phyloP scores from a whole-genome alignment of 805 yeast species.

The Brettanomyces anomalus region DNA sequence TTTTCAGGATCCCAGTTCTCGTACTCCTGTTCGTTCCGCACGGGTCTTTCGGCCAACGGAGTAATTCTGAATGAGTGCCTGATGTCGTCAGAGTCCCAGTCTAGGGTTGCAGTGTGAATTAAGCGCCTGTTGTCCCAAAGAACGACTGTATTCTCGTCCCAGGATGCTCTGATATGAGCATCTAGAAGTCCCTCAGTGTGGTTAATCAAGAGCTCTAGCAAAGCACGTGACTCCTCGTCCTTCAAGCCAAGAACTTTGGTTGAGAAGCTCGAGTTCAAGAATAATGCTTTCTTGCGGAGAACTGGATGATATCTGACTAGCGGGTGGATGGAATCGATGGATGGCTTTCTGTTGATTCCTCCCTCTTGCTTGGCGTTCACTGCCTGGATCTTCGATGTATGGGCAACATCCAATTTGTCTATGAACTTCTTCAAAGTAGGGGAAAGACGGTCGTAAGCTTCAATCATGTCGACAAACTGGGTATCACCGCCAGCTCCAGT shows the following conservation, averaged over 20 bases:
- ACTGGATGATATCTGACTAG: constrained; percentile 68
- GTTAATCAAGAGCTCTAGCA: constrained; percentile 47
- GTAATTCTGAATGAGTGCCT: constrained; percentile 73
- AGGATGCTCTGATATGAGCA: constrained; percentile 58
- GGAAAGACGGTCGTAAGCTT: constrained; percentile 65
- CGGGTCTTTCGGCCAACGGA: constrained; percentile 65
- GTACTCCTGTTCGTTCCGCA: constrained; percentile 23
- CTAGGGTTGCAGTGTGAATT: constrained; percentile 60
- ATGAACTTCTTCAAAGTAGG: constrained; percentile 52
- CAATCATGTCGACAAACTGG: constrained; percentile 61
- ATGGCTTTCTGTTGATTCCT: constrained; percentile 56
- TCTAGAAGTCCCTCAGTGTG: constrained; percentile 47
- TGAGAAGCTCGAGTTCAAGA: constrained; percentile 51
- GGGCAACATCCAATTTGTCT: constrained; percentile 55
- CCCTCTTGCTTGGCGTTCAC: constrained; percentile 43
- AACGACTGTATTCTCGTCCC: constrained; percentile 65
- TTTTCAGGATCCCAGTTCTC: constrained; percentile 24
- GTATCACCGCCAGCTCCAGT: constrained; percentile 63
- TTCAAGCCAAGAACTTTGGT: constrained; percentile 65
- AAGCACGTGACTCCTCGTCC: constrained; percentile 56
- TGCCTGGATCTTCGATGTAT: constrained; percentile 68
- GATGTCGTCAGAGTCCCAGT: constrained; percentile 57
- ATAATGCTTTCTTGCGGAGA: constrained; percentile 50
- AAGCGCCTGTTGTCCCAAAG: constrained; percentile 75
- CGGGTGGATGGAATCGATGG: constrained; percentile 60